Conservation (phyloP, 164 flowering plant species). For the Nelumbo lutea region DNA sequence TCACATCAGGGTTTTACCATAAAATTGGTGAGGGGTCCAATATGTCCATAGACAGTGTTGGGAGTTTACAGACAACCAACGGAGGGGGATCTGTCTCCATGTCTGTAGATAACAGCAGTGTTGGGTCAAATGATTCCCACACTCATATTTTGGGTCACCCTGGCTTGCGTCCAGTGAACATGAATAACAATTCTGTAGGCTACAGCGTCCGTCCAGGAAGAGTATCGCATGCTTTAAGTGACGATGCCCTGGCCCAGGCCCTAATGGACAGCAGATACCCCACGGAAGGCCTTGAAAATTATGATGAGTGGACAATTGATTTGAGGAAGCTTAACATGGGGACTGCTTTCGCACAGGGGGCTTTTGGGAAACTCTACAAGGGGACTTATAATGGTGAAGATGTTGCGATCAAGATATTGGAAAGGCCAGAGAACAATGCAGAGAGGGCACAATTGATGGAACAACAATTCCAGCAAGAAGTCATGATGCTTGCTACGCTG, state of each 20-base stretch:
- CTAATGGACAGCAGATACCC: slow-evolving; percentile 52
- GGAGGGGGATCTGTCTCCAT: slow-evolving; percentile 33
- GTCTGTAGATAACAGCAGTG: slow-evolving; percentile 40
- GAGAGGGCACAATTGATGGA: slow-evolving; percentile 58
- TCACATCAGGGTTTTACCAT: slow-evolving; percentile 24
- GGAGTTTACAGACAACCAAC: slow-evolving; percentile 26
- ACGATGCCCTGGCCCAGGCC: slow-evolving; percentile 51
- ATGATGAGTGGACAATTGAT: slow-evolving; percentile 74
- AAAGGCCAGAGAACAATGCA: slow-evolving; percentile 55
- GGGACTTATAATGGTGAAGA: slow-evolving; percentile 72
- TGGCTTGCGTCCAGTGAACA: slow-evolving; percentile 19
- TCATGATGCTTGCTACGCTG: slow-evolving; percentile 67
- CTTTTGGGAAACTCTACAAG: slow-evolving; percentile 62
- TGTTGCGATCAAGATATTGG: slow-evolving; percentile 71
- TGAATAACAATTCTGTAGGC: slow-evolving; percentile 22
- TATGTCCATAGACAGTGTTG: slow-evolving; percentile 37
- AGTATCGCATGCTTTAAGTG: slow-evolving; percentile 27
- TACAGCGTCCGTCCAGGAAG: slow-evolving; percentile 32
- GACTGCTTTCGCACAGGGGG: slow-evolving; percentile 62
- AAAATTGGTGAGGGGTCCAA: slow-evolving; percentile 36
- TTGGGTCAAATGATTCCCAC: slow-evolving; percentile 34
- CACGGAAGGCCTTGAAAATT: slow-evolving; percentile 53
- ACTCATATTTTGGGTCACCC: slow-evolving; percentile 24
- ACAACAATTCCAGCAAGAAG: slow-evolving; percentile 74
- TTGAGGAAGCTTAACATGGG: slow-evolving; percentile 65